phyloP scores from a whole-genome alignment of 2,329 filamentous ascomycete species.

The Hypoxylon sp. region DNA sequence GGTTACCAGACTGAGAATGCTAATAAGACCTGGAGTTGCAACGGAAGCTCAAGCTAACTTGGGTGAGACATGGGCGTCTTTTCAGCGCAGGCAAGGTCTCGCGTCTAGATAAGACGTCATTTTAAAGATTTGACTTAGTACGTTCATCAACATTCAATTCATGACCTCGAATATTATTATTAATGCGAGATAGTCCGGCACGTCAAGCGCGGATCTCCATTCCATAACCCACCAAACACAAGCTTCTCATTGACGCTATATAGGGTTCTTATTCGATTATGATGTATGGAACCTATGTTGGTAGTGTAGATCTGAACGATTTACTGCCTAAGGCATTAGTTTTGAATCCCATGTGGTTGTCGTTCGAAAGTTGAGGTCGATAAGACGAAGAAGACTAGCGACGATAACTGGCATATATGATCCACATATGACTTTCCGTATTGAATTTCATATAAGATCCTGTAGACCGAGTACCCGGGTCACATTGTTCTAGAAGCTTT shows the following conservation, averaged over 20 bases:
- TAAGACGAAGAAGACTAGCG: no score
- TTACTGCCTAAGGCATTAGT: not conserved
- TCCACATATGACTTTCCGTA: constrained; percentile 7
- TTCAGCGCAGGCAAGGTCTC: constrained; percentile 28
- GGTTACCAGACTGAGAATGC: constrained; percentile 46
- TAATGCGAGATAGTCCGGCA: not conserved
- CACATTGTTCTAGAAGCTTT: constrained; percentile 30
- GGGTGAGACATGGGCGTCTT: constrained; percentile 48
- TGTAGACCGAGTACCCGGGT: constrained; percentile 15
- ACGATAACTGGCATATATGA: not conserved
- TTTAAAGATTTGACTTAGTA: not conserved
- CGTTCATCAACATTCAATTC: not conserved
- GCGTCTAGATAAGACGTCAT: constrained; percentile 11
- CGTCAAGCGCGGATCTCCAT: constrained; percentile 39
- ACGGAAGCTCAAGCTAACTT: constrained; percentile 29
- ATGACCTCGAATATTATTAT: constrained; percentile 8
- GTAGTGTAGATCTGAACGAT: not conserved
- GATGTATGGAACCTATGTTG: not conserved
- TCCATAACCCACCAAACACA: constrained; percentile 19
- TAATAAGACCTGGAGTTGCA: constrained; percentile 48
- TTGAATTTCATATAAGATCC: not conserved
- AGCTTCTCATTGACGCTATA: constrained; percentile 1
- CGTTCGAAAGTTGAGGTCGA: no score
- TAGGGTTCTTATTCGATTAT: constrained; percentile 5
- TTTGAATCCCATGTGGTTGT: no score